These are phyloP conservation scores for Tetradesmus obliquus DNA, from an alignment of 139 green algal species.

Conservation along the genomic window DNA sequence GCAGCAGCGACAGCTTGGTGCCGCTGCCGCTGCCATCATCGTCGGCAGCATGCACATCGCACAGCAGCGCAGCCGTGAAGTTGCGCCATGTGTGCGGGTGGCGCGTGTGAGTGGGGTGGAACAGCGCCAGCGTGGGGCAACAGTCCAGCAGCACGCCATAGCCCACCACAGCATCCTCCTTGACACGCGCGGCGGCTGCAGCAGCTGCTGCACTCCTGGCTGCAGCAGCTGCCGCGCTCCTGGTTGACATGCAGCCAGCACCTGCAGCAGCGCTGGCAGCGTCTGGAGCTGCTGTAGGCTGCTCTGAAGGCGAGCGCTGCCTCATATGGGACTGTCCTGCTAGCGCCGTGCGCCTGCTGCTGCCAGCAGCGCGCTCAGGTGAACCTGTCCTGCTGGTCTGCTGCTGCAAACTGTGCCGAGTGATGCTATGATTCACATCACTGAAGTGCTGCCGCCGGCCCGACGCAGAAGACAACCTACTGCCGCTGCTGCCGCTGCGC, in stretches of 20 bases:
- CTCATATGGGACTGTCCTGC: too few species aligned
- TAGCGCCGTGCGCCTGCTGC: neutral
- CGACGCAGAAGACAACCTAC: neutral
- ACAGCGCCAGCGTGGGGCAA: conserved; percentile 41
- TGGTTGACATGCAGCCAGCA: conserved; percentile 8
- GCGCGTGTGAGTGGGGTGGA: conserved; percentile 14
- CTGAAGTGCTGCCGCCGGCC: neutral
- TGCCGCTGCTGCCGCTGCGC: neutral
- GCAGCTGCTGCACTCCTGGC: neutral
- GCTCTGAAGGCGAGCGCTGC: neutral
- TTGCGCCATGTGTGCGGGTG: conserved; percentile 36
- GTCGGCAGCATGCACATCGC: conserved; percentile 2
- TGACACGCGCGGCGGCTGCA: neutral
- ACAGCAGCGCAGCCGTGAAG: conserved; percentile 3
- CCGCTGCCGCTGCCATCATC: neutral
- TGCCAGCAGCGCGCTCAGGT: neutral
- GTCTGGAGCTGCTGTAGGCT: neutral
- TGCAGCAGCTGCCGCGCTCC: conserved; percentile 13
- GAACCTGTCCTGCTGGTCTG: neutral
- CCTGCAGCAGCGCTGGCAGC: neutral
- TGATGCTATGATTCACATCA: neutral
- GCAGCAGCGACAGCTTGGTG: conserved; percentile 15
- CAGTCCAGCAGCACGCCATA: conserved; percentile 42
- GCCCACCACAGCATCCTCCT: neutral
- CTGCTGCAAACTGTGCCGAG: neutral